Conservation (phyloP, 352 stramenopile genomes). For the Globisporangium nodosum region DNA sequence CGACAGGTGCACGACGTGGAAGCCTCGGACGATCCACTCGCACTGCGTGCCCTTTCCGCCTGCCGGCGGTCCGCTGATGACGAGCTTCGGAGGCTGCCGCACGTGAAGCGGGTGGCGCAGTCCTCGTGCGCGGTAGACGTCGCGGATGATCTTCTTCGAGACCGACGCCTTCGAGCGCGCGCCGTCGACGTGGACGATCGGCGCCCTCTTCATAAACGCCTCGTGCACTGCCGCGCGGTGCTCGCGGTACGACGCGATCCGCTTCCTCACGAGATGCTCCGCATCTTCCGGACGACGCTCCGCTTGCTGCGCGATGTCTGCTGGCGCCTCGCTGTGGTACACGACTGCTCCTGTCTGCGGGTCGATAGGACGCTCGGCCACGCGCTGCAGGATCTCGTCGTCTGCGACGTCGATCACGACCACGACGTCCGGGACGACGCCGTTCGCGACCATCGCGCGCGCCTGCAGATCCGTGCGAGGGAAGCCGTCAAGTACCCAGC, state of each 20-base stretch:
- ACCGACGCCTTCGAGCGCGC: constrained; percentile 38
- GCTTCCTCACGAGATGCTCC: constrained; percentile 72
- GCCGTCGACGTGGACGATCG: constrained; percentile 65
- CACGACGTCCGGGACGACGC: constrained; percentile 84
- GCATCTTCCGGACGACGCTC: constrained; percentile 79
- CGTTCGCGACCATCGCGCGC: constrained; percentile 71
- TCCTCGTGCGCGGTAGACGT: constrained; percentile 46
- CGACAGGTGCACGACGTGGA: constrained; percentile 92
- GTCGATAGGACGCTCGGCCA: constrained; percentile 74
- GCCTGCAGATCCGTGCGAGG: constrained; percentile 90
- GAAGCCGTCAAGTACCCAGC: constrained; percentile 95
- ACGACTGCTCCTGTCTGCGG: constrained; percentile 68
- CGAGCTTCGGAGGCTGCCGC: constrained; percentile 55
- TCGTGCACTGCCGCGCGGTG: constrained; percentile 76
- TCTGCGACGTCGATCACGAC: constrained; percentile 91
- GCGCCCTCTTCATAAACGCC: constrained; percentile 64
- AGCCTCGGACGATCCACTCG: constrained; percentile 86
- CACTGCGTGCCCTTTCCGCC: constrained; percentile 96
- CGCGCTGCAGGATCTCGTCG: constrained; percentile 79
- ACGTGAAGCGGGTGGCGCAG: constrained; percentile 36
- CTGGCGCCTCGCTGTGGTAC: constrained; percentile 37
- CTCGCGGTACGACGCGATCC: constrained; percentile 74
- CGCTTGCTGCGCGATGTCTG: constrained; percentile 38
- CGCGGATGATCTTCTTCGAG: constrained; percentile 32
- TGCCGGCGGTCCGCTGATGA: constrained; percentile 91